Conservation (phyloP, 257 asterid genomes). For the Coffea eugenioides region DNA sequence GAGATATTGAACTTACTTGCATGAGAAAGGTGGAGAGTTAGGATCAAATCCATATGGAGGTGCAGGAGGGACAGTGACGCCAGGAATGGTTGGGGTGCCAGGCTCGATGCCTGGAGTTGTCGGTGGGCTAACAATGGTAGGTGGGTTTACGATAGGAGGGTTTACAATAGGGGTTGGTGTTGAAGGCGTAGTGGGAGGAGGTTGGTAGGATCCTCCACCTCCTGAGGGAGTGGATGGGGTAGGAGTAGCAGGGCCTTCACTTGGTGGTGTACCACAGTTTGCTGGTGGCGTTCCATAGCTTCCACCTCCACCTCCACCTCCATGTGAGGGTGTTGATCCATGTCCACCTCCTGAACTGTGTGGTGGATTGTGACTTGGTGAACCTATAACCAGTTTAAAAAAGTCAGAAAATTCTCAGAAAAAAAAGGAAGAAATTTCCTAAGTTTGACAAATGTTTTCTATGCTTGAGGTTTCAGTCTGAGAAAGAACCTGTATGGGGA, state of each 20-base stretch:
- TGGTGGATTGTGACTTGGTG: conserved; percentile 42
- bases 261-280: conserved; percentile 64
- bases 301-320: conserved; percentile 34
- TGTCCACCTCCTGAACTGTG: conserved; percentile 50
- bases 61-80: conserved; percentile 49
- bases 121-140: conserved; percentile 38
- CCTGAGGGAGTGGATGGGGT: conserved; percentile 43
- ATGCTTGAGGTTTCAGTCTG: neutral
- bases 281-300: conserved; percentile 40
- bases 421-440: neutral
- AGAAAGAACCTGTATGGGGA: conserved; percentile 45
- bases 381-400: conserved; percentile 33
- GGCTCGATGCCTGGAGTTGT: conserved; percentile 26
- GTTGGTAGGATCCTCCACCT: conserved; percentile 33
- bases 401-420: neutral
- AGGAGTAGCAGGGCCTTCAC: conserved; percentile 50
- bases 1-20: conserved; percentile 58
- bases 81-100: conserved; percentile 44
- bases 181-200: conserved; percentile 14
- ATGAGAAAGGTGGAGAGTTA: conserved; percentile 81
- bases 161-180: conserved; percentile 21
- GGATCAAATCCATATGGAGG: conserved; percentile 69
- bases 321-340: conserved; percentile 47
- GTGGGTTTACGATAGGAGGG: conserved; percentile 26
- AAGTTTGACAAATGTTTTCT: neutral